Percentiles rank a stretch among this genome's conserved stretches.
Evolutionary conservation across 371 early-diverging fungal genomes (phyloP).

Genomic region (Mortierella sp.): DNA sequence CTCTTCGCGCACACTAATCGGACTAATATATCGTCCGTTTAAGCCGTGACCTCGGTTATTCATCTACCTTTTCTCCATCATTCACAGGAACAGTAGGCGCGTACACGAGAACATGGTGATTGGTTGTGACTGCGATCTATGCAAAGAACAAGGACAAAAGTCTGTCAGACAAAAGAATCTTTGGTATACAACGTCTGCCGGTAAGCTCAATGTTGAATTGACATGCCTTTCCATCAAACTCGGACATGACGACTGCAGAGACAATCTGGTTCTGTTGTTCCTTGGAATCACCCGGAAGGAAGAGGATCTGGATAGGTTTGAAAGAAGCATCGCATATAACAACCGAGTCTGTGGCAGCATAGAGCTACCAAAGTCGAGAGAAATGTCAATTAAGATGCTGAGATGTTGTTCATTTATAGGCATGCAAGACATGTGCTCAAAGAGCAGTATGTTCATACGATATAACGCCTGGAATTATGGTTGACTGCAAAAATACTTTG

Average conservation of each 20-base stretch:
- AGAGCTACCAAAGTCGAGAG: constrained; percentile 23
- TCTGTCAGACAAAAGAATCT: not conserved
- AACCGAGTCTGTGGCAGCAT: constrained; percentile 48
- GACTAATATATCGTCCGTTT: not conserved
- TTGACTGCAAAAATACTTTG: constrained; percentile 67
- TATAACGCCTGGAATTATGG: constrained; percentile 63
- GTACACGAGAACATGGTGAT: constrained; percentile 48
- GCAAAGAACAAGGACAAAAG: not conserved
- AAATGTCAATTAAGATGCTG: not conserved
- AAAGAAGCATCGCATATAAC: constrained; percentile 56
- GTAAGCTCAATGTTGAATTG: not conserved
- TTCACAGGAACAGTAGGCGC: constrained; percentile 19
- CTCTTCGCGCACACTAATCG: not conserved
- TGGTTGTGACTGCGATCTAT: constrained; percentile 57
- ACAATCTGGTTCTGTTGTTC: constrained; percentile 50
- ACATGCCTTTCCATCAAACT: constrained; percentile 52
- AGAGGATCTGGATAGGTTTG: constrained; percentile 53
- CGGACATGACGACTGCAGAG: constrained; percentile 54
- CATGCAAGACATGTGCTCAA: not conserved
- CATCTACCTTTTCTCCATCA: constrained; percentile 37
- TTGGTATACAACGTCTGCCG: not conserved
- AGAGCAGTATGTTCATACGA: constrained; percentile 58
- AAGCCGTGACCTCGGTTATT: not conserved
- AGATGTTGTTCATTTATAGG: not conserved
- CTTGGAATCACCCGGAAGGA: constrained; percentile 41